A percentile compares a stretch with the other conserved stretches of the same genome.
These are phyloP conservation scores for Aegle marmelos DNA, from an alignment of 345 rosid species.

Conservation along the genomic window DNA sequence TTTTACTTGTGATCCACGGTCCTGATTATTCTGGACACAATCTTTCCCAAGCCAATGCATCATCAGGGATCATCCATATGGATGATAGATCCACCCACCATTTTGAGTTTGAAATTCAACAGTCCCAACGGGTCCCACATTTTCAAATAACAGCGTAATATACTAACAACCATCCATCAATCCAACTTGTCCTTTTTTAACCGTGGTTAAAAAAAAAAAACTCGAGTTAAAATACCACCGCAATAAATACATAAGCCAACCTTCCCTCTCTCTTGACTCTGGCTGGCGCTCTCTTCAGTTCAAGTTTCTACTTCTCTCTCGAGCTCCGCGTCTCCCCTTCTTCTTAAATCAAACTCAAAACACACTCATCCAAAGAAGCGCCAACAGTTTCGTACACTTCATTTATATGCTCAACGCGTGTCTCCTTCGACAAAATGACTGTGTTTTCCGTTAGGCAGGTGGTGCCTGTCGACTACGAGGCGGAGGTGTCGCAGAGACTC, in stretches of 20 bases:
- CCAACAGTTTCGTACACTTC: conserved; percentile 12
- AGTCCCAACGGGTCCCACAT: conserved; percentile 9
- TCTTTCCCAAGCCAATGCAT: not conserved
- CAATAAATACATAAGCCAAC: conserved; percentile 43
- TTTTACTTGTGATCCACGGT: not conserved
- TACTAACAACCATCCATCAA: no score
- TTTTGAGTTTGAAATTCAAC: not conserved
- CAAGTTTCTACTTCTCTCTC: conserved; percentile 40
- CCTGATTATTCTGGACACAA: not conserved
- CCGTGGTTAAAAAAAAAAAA: conserved; percentile 14
- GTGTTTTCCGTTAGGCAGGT: conserved; percentile 86
- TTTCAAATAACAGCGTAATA: not conserved
- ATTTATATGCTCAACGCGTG: conserved; percentile 7
- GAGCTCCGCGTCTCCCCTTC: conserved; percentile 32
- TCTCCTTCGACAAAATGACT: conserved; percentile 42
- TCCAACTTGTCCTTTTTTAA: not conserved
- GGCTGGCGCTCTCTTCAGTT: conserved; percentile 58
- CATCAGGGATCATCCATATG: not conserved
- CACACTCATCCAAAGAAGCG: conserved; percentile 15
- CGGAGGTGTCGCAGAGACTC: conserved; percentile 80
- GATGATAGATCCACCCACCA: not conserved
- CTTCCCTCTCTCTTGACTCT: not conserved
- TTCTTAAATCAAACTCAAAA: not conserved
- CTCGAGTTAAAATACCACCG: not conserved
- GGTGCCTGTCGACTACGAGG: conserved; percentile 87